Evolutionary conservation across 2,329 filamentous ascomycete genomes (phyloP).

Genomic region (Aspergillus proliferans): DNA sequence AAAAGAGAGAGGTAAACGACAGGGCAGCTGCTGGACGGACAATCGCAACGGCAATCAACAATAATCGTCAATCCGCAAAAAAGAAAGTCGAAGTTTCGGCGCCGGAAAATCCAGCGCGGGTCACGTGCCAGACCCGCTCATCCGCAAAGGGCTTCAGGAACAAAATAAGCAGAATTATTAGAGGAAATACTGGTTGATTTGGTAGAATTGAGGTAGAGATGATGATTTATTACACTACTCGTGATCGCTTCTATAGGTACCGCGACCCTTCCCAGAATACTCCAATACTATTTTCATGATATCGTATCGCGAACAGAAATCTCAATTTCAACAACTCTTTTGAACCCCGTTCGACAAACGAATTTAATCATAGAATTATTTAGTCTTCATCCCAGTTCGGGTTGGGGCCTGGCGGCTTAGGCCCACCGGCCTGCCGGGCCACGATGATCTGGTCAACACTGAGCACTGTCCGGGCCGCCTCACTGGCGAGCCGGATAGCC

Average conservation of each 20-base stretch:
- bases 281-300: not conserved
- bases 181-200: not conserved
- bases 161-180: not conserved
- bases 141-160: not conserved
- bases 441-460: conserved; percentile 99
- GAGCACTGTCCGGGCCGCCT: conserved; percentile 86
- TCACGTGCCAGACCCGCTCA: conserved; percentile 20
- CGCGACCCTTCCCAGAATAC: too few species aligned
- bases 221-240: not conserved
- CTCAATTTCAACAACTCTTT: conserved; percentile 12
- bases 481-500: conserved; percentile 95
- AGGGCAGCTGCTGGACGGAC: conserved; percentile 5
- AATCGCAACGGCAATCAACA: conserved; percentile 6
- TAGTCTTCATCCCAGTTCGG: conserved; percentile 67
- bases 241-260: not conserved
- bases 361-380: conserved; percentile 10
- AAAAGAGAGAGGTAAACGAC: conserved; percentile 3
- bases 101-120: conserved; percentile 26
- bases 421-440: conserved; percentile 90
- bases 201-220: not conserved
- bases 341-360: conserved; percentile 14
- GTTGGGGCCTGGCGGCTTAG: conserved; percentile 93
- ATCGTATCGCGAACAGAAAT: not conserved
- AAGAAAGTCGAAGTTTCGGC: conserved; percentile 23
- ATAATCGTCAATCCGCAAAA: conserved; percentile 13